phyloP scores from a whole-genome alignment of 208 protist genomes.

The Tritrichomonas musculus region DNA sequence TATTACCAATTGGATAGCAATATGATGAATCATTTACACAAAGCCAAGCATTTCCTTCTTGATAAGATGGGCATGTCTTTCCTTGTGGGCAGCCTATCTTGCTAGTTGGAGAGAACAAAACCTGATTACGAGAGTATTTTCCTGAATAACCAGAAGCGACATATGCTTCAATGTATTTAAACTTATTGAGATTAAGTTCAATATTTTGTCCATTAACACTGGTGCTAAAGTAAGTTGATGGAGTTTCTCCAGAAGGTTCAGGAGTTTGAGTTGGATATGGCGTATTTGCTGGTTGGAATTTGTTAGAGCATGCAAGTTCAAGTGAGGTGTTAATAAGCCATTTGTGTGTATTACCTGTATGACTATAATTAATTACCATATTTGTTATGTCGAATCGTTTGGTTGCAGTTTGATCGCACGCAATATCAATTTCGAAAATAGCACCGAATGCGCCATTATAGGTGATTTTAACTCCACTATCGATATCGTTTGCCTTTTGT shows the following conservation, averaged over 20 bases:
- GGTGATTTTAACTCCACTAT: not conserved
- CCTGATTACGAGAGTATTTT: too few relatives aligned
- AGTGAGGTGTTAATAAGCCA: not conserved
- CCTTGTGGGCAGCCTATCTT: not conserved
- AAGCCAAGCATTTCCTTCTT: not conserved
- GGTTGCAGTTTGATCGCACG: not conserved
- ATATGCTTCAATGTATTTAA: not conserved
- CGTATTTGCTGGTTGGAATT: not conserved
- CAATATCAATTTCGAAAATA: not conserved
- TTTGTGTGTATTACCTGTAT: not conserved
- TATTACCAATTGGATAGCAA: not conserved
- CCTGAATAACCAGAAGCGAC: not conserved
- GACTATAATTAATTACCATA: not conserved
- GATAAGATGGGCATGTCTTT: not conserved
- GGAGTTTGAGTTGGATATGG: not conserved
- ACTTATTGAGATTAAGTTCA: not conserved
- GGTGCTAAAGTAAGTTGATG: too few relatives aligned
- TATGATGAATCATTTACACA: not conserved
- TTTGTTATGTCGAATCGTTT: not conserved
- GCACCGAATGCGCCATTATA: not conserved
- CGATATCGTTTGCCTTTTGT: not conserved
- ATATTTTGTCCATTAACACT: not conserved
- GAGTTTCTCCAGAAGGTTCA: not conserved
- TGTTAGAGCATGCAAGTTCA: not conserved
- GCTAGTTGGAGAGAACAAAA: not conserved